phyloP scores from a whole-genome alignment of 2,329 filamentous ascomycete species.

The Nothopassalora personata region DNA sequence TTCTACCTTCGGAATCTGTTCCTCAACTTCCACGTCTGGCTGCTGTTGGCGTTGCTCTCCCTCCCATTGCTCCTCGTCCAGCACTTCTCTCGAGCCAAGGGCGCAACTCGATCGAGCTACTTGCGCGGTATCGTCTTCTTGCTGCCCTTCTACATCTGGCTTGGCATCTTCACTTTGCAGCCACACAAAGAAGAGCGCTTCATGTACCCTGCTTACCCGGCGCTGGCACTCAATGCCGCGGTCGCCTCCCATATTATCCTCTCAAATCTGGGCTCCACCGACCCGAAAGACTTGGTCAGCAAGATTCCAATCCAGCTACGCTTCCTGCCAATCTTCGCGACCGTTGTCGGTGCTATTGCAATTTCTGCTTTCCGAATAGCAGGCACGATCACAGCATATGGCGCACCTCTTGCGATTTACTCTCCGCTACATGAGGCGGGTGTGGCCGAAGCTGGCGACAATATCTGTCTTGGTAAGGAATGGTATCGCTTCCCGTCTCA shows the following conservation, averaged over 20 bases:
- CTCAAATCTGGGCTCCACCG: conserved; percentile 64
- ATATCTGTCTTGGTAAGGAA: conserved; percentile 87
- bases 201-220: conserved; percentile 96
- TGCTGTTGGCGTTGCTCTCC: conserved; percentile 68
- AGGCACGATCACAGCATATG: conserved; percentile 75
- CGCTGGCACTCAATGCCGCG: conserved; percentile 81
- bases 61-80: conserved; percentile 72
- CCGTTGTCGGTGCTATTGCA: conserved; percentile 48
- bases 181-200: conserved; percentile 98
- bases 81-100: conserved; percentile 57
- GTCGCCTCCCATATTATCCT: conserved; percentile 77
- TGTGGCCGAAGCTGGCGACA: conserved; percentile 57
- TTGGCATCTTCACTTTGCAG: conserved; percentile 83
- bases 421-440: conserved; percentile 55
- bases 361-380: conserved; percentile 66
- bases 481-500: conserved; percentile 98
- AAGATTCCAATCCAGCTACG: conserved; percentile 73
- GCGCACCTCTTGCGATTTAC: conserved; percentile 70
- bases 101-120: conserved; percentile 61
- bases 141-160: conserved; percentile 88
- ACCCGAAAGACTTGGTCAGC: conserved; percentile 59
- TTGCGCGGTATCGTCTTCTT: conserved; percentile 74
- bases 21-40: conserved; percentile 95
- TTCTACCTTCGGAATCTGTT: conserved; percentile 90
- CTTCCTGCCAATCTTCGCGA: conserved; percentile 53